Percentiles rank a stretch among this genome's conserved stretches.
Conservation (phyloP, 1,139 yeast species). For the Taphrina pruni region DNA sequence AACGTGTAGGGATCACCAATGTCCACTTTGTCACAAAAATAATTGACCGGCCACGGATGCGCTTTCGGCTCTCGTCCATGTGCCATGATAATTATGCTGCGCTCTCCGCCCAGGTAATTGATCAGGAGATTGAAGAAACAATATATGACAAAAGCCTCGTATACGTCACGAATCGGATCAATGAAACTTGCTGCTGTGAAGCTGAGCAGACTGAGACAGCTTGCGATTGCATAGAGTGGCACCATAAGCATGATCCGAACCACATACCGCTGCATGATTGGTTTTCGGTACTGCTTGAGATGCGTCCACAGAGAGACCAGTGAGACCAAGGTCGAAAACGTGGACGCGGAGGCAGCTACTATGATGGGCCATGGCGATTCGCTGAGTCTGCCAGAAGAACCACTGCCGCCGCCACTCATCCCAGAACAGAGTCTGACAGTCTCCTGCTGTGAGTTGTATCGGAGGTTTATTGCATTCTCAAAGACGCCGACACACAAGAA, state of each 20-base stretch:
- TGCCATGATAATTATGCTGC: slow-evolving; percentile 74
- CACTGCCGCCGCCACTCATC: slow-evolving; percentile 33
- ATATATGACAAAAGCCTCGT: slow-evolving; percentile 91
- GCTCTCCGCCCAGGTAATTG: slow-evolving; percentile 87
- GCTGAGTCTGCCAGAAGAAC: slow-evolving; percentile 36
- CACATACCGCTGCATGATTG: slow-evolving; percentile 83
- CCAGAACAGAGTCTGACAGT: slow-evolving; percentile 46
- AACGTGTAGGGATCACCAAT: slow-evolving; percentile 86
- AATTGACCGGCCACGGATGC: slow-evolving; percentile 64
- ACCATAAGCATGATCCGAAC: slow-evolving; percentile 73
- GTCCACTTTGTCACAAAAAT: slow-evolving; percentile 66
- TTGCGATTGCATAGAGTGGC: slow-evolving; percentile 63
- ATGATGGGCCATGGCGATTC: slow-evolving; percentile 39
- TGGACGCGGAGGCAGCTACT: slow-evolving; percentile 30
- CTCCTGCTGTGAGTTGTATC: background rate
- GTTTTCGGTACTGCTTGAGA: slow-evolving; percentile 77
- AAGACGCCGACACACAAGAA: too few relatives aligned
- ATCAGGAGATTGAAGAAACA: slow-evolving; percentile 86
- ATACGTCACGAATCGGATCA: slow-evolving; percentile 83
- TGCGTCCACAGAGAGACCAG: slow-evolving; percentile 60
- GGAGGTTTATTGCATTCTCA: too few relatives aligned
- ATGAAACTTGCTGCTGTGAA: slow-evolving; percentile 59
- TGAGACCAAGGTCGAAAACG: slow-evolving; percentile 49
- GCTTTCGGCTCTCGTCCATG: slow-evolving; percentile 75
- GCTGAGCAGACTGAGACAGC: slow-evolving; percentile 63